Evolutionary conservation across 495 filamentous ascomycete species (phyloP).

Genomic region (Hypoxylon trugodes): DNA sequence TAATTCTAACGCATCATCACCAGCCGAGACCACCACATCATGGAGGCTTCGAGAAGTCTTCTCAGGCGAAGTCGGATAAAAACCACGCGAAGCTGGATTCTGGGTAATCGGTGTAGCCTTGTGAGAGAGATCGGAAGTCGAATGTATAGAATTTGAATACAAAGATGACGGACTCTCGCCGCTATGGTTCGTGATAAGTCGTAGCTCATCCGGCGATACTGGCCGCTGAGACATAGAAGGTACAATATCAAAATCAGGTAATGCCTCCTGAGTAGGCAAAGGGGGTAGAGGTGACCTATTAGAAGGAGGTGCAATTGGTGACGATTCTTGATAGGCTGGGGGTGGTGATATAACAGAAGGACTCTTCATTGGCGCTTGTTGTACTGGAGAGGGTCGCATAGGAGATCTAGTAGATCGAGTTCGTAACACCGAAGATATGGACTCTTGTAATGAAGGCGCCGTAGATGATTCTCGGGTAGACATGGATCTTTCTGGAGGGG

Average conservation of each 20-base stretch:
- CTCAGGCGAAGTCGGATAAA: constrained; percentile 37
- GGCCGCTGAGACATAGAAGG: constrained; percentile 25
- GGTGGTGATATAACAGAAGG: constrained; percentile 35
- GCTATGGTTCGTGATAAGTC: constrained; percentile 22
- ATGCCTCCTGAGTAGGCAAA: constrained; percentile 21
- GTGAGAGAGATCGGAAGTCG: constrained; percentile 38
- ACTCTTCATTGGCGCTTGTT: constrained; percentile 25
- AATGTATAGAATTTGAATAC: constrained; percentile 37
- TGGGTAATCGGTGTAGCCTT: constrained; percentile 42
- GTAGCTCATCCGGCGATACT: constrained; percentile 37
- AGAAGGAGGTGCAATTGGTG: constrained; percentile 7
- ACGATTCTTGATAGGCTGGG: constrained; percentile 11
- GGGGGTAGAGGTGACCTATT: constrained; percentile 37
- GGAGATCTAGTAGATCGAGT: constrained; percentile 42
- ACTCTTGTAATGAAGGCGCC: constrained; percentile 39
- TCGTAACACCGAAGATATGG: constrained; percentile 41
- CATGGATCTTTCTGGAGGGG: constrained; percentile 36
- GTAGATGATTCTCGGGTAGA: constrained; percentile 26
- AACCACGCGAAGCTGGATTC: constrained; percentile 31
- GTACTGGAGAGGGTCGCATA: constrained; percentile 31
- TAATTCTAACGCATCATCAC: constrained; percentile 70
- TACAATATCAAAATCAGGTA: constrained; percentile 38
- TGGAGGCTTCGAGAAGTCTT: constrained; percentile 43
- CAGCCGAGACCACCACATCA: constrained; percentile 51
- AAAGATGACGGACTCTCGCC: constrained; percentile 35